phyloP scores from a whole-genome alignment of 768 basidiomycete species.

The Xerocomus brunneocitrinus region DNA sequence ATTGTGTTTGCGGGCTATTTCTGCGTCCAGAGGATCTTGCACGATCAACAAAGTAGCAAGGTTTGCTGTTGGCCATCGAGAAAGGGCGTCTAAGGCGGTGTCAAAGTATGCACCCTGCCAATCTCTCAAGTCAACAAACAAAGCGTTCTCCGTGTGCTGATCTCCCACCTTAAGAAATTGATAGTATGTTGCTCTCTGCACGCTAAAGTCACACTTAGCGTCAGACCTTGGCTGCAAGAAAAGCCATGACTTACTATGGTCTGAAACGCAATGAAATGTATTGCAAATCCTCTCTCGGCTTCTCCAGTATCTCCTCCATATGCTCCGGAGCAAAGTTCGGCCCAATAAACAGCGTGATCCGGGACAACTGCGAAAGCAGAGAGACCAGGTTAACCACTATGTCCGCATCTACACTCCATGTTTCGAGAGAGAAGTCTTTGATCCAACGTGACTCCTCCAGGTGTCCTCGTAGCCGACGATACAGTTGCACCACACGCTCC shows the following conservation, averaged over 20 bases:
- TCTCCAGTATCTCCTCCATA: constrained; percentile 60
- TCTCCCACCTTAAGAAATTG: constrained; percentile 66
- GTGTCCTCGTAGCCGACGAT: constrained; percentile 46
- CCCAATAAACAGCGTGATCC: constrained; percentile 65
- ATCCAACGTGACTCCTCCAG: constrained; percentile 38
- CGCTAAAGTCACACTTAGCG: constrained; percentile 31
- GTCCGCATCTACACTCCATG: constrained; percentile 73
- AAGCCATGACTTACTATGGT: constrained; percentile 60
- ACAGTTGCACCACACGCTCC: constrained; percentile 53
- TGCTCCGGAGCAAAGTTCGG: constrained; percentile 78
- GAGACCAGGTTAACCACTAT: constrained; percentile 65
- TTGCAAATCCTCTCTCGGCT: constrained; percentile 43
- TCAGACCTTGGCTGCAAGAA: not conserved
- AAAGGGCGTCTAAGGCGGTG: constrained; percentile 55
- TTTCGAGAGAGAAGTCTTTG: constrained; percentile 47
- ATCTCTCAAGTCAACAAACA: not conserved
- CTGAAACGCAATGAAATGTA: constrained; percentile 68
- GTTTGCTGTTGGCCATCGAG: constrained; percentile 51
- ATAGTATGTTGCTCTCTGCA: constrained; percentile 71
- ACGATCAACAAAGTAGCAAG: constrained; percentile 55
- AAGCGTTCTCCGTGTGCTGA: not conserved
- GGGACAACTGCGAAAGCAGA: constrained; percentile 47
- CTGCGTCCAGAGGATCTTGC: constrained; percentile 55
- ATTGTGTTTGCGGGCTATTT: constrained; percentile 30
- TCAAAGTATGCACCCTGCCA: constrained; percentile 80